Conservation (phyloP, 139 green algal genomes). For the Coelastrella sp. region DNA sequence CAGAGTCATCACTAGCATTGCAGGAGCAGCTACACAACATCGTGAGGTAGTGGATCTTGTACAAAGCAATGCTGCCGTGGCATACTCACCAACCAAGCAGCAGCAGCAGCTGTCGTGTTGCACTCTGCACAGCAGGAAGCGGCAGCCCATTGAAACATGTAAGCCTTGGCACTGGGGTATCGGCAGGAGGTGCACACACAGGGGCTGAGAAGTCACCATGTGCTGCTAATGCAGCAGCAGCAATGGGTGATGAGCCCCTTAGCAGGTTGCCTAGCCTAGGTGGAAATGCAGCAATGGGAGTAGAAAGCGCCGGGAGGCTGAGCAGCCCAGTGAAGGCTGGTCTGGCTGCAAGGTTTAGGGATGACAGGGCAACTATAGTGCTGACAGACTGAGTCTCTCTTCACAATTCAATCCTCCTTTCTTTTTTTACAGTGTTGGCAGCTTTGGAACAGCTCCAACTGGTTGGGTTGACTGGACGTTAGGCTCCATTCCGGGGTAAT, state of each 20-base stretch:
- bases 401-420: no score
- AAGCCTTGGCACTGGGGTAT: no score
- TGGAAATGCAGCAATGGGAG: no score
- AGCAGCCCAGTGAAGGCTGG: not conserved
- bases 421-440: no score
- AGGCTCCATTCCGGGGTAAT: no score
- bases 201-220: not conserved
- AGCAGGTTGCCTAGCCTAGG: no score
- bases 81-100: not conserved
- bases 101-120: not conserved
- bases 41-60: constrained; percentile 12
- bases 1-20: constrained; percentile 13
- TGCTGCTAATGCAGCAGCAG: not conserved
- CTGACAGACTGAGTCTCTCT: not conserved
- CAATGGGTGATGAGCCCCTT: no score
- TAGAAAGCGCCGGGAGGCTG: not conserved
- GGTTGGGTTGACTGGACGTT: no score
- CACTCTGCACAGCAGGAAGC: no score
- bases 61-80: constrained; percentile 1
- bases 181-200: no score
- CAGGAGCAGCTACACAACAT: constrained; percentile 1
- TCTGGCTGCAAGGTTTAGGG: not conserved
- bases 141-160: no score
- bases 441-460: no score
- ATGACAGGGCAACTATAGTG: constrained; percentile 35